Percentiles rank a stretch among this genome's conserved stretches.
These are phyloP conservation scores for Sesbania bispinosa DNA, from an alignment of 306 rosid species.

Conservation along the genomic window DNA sequence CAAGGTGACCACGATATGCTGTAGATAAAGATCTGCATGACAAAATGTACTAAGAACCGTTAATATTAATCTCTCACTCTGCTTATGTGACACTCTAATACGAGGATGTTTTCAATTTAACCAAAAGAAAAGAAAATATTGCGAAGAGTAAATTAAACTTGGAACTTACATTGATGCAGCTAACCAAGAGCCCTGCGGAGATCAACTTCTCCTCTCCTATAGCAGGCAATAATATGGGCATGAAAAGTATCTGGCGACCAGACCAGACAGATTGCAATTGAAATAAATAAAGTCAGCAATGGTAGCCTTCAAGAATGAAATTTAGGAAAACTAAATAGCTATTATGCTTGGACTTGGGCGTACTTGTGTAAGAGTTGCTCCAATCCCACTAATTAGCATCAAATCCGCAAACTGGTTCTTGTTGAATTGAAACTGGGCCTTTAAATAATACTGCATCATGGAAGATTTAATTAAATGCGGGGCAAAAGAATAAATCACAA, in stretches of 20 bases:
- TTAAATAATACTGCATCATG: constrained; percentile 71
- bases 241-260: constrained; percentile 53
- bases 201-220: constrained; percentile 76
- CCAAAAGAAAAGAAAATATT: neutral
- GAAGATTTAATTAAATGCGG: constrained; percentile 11
- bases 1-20: constrained; percentile 78
- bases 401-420: constrained; percentile 83
- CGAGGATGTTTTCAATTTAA: neutral
- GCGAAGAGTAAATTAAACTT: neutral
- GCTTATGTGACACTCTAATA: too few relatives aligned
- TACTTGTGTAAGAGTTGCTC: constrained; percentile 72
- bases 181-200: constrained; percentile 57
- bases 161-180: constrained; percentile 49
- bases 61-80: too few relatives aligned
- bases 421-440: constrained; percentile 79
- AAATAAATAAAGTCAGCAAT: neutral
- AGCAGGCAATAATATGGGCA: constrained; percentile 63
- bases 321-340: neutral
- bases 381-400: constrained; percentile 57
- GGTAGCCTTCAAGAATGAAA: neutral
- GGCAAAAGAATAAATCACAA: too few relatives aligned
- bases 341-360: constrained; percentile 8
- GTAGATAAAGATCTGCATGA: constrained; percentile 52
- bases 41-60: too few relatives aligned
- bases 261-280: neutral